Evolutionary conservation across 225 moss, liverwort and hornwort genomes (phyloP).

Genomic region (Anthoceros angustus): DNA sequence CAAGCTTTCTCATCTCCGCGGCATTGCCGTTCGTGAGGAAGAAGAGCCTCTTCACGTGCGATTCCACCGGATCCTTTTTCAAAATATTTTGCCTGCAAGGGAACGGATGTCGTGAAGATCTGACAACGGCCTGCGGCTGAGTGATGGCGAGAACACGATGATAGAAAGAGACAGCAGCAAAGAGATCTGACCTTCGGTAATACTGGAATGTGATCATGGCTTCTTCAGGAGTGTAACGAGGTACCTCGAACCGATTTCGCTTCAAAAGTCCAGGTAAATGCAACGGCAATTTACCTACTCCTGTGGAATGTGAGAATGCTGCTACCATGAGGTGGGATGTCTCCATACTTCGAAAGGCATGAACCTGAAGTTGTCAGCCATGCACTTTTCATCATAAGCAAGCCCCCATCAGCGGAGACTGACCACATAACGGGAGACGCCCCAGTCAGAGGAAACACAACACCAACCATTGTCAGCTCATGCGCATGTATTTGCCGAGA

Average conservation of each 20-base stretch:
- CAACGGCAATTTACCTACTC: conserved; percentile 75
- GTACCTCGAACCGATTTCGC: conserved; percentile 46
- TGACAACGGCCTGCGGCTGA: background rate
- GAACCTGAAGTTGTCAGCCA: conserved; percentile 43
- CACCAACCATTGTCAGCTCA: conserved; percentile 69
- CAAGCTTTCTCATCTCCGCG: conserved; percentile 66
- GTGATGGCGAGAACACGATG: background rate
- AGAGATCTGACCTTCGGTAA: conserved; percentile 47
- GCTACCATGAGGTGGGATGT: conserved; percentile 75
- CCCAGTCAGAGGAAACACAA: background rate
- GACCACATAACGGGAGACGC: background rate
- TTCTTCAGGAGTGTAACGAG: conserved; percentile 68
- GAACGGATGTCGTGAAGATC: conserved; percentile 5
- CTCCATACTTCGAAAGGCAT: conserved; percentile 71
- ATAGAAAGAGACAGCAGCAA: background rate
- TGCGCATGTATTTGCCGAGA: conserved; percentile 68
- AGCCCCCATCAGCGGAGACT: background rate
- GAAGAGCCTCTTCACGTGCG: conserved; percentile 58
- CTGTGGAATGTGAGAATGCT: conserved; percentile 75
- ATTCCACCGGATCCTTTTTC: conserved; percentile 45
- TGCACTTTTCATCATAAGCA: background rate
- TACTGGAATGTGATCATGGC: conserved; percentile 59
- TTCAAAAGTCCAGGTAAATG: conserved; percentile 78
- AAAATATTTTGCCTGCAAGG: conserved; percentile 55
- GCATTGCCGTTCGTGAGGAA: conserved; percentile 92